phyloP scores from a whole-genome alignment of 2,329 filamentous ascomycete species.

The Nemania sp. region DNA sequence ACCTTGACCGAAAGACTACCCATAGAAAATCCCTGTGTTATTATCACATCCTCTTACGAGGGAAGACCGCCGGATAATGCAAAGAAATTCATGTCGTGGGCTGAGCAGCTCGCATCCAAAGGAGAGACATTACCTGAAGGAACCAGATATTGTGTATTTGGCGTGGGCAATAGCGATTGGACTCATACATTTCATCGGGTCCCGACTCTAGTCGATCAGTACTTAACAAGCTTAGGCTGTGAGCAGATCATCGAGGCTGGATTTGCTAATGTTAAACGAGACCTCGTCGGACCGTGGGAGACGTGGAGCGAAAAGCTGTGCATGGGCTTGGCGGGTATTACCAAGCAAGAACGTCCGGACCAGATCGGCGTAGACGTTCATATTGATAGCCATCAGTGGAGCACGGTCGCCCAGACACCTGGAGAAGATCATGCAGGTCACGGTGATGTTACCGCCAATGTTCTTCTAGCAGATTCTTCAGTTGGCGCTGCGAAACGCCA shows the following conservation, averaged over 20 bases:
- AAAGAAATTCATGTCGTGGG: slow-evolving; percentile 57
- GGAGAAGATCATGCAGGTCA: too few species aligned
- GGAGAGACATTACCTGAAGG: too few species aligned
- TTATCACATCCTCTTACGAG: slow-evolving; percentile 61
- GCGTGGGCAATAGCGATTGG: slow-evolving; percentile 57
- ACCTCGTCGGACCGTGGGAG: slow-evolving; percentile 18
- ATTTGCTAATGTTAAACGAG: slow-evolving; percentile 22
- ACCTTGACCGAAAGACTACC: slow-evolving; percentile 53
- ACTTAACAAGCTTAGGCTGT: slow-evolving; percentile 53
- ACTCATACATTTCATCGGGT: slow-evolving; percentile 66
- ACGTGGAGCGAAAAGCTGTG: slow-evolving; percentile 20
- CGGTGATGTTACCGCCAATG: too few species aligned
- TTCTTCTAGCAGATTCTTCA: too few species aligned
- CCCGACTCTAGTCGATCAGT: slow-evolving; percentile 63
- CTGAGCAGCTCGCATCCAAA: slow-evolving; percentile 49
- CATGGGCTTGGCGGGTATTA: not conserved
- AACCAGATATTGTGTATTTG: slow-evolving; percentile 58
- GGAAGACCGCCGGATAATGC: slow-evolving; percentile 62
- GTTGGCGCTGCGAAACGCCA: slow-evolving; percentile 49
- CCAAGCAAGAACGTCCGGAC: too few species aligned
- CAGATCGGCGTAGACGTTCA: too few species aligned
- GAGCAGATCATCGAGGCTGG: slow-evolving; percentile 33
- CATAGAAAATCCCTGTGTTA: slow-evolving; percentile 51
- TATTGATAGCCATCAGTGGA: too few species aligned
- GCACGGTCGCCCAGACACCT: too few species aligned